Evolutionary conservation across 768 basidiomycete species (phyloP).

Genomic region (Trametes maxima): DNA sequence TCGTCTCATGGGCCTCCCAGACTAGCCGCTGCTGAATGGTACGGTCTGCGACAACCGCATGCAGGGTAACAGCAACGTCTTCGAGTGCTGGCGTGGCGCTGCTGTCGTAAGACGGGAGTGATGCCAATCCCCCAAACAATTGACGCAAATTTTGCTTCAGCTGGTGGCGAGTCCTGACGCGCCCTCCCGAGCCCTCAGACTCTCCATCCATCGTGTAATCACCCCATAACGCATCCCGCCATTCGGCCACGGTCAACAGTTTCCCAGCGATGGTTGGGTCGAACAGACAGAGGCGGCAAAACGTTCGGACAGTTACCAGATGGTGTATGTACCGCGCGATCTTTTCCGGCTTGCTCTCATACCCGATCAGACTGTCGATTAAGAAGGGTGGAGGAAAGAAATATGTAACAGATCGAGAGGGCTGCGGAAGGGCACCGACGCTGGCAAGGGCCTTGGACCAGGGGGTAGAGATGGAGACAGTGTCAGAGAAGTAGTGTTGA

Average conservation of each 20-base stretch:
- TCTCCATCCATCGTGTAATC: neutral
- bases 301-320: neutral
- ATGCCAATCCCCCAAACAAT: neutral
- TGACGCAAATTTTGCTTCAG: neutral
- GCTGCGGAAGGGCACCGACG: neutral
- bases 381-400: slow-evolving; percentile 1
- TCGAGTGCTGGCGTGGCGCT: neutral
- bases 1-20: slow-evolving; percentile 4
- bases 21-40: neutral
- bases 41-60: neutral
- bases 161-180: neutral
- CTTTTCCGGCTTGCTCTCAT: neutral
- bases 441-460: neutral
- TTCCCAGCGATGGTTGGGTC: neutral
- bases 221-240: neutral
- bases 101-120: neutral
- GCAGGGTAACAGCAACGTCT: neutral
- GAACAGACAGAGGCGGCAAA: slow-evolving; percentile 1
- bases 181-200: neutral
- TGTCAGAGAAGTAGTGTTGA: neutral
- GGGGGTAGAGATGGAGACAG: neutral
- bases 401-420: neutral
- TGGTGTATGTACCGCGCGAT: neutral
- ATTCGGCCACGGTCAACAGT: neutral
- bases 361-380: neutral